Evolutionary conservation across 768 basidiomycete genomes (phyloP), one percentile per base, ranked within the genome.

Genomic region (Russula olivacea): DNA sequence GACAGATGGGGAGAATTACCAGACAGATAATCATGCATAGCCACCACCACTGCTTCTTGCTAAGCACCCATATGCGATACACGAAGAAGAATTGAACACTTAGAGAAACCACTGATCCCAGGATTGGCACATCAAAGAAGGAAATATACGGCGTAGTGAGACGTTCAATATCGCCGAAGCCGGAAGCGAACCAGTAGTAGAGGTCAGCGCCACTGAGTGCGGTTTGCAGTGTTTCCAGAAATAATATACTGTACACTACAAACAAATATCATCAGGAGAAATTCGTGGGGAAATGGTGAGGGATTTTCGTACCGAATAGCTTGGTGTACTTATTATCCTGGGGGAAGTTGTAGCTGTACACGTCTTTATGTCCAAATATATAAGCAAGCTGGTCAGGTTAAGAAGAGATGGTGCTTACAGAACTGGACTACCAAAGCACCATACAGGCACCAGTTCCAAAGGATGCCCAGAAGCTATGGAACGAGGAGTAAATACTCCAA

Each of bases 31-130:
- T 2, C 8, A 54, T 12, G 21, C 52, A 54, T 23, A 54, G 5
- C 52, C 36, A 54, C 52, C 52, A 54, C 21, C 11, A 23, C 17
- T 14, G 9, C 52, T 17, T 38, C 21, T 36, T 17, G 52, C 52
- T 38, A 6, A 64, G 58, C 34, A 64, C 40, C 63, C 52, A 70
- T 23, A 75, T 74, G 9, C 73, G 69, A 52, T 71, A 73, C 50
- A 69, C 71, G 67, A 72, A 74, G 55, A 75, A 75, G 6, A 72
- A 43, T 59, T 74, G 72, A 14, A 74, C 69, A 9, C 63, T 60
- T 25, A 74, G 63, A 6, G 69, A 67, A n/a, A 72, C 67, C 4
- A 71, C 19, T 2, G 67, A 58, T 6, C 70, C 73, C 23, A 74
- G 66, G 7, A 74, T 58, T 17, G 72, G 72, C 3, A 67, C 66